phyloP scores from a whole-genome alignment of 1,139 yeast species.

The Pichia sp. region DNA sequence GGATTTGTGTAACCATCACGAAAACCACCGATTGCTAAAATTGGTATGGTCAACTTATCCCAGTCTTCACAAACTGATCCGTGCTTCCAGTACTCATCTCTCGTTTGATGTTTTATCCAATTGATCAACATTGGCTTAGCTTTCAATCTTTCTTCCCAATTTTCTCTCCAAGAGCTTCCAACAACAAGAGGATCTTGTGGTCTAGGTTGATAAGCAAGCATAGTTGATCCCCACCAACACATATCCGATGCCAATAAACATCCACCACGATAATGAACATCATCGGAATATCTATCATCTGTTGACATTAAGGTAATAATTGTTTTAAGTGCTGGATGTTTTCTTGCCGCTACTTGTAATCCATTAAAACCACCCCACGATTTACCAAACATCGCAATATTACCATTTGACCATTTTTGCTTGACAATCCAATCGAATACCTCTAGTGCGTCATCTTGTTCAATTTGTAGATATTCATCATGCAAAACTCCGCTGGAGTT shows the following conservation, averaged over 20 bases:
- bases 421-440: slow-evolving; percentile 36
- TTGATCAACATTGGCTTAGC: slow-evolving; percentile 35
- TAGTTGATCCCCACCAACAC: slow-evolving; percentile 44
- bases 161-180: slow-evolving; percentile 35
- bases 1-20: slow-evolving; percentile 40
- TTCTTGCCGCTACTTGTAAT: slow-evolving; percentile 38
- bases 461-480: slow-evolving; percentile 37
- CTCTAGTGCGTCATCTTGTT: slow-evolving; percentile 38
- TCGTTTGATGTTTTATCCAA: slow-evolving; percentile 37
- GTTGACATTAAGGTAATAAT: slow-evolving; percentile 39
- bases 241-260: slow-evolving; percentile 38
- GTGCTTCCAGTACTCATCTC: slow-evolving; percentile 40
- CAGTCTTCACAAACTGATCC: slow-evolving; percentile 39
- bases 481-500: slow-evolving; percentile 36
- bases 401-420: slow-evolving; percentile 39
- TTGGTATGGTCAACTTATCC: slow-evolving; percentile 35
- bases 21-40: slow-evolving; percentile 39
- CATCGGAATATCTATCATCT: slow-evolving; percentile 40
- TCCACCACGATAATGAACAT: slow-evolving; percentile 41
- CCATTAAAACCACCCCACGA: slow-evolving; percentile 45
- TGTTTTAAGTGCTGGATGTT: slow-evolving; percentile 38
- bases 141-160: slow-evolving; percentile 35
- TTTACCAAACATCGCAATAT: slow-evolving; percentile 40
- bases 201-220: slow-evolving; percentile 37
- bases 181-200: slow-evolving; percentile 39